phyloP scores from a whole-genome alignment of 2,329 filamentous ascomycete genomes.

The Ophiostoma angusticollis region DNA sequence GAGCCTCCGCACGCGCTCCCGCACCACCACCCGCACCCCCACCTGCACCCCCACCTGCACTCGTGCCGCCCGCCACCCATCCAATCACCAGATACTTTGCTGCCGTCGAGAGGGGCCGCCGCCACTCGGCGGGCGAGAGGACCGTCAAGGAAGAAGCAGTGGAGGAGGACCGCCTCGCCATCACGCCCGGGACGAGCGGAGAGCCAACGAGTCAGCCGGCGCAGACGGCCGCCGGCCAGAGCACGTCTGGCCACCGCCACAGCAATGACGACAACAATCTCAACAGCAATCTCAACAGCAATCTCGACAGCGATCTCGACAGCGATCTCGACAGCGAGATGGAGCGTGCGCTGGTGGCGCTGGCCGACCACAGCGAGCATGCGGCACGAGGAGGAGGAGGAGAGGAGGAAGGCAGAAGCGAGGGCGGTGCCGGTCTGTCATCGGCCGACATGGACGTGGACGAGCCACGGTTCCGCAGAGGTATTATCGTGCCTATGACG shows the following conservation, averaged over 20 bases:
- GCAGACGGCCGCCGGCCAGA: neutral
- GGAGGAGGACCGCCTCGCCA: too few relatives aligned
- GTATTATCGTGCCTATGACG: conserved; percentile 6
- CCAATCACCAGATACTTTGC: conserved; percentile 12
- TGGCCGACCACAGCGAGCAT: conserved; percentile 10
- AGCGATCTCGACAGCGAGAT: conserved; percentile 13
- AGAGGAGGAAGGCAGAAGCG: neutral
- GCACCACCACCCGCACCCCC: neutral
- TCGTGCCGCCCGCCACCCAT: neutral
- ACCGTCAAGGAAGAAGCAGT: too few relatives aligned
- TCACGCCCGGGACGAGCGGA: too few relatives aligned
- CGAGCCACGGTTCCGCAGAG: neutral
- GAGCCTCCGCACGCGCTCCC: neutral
- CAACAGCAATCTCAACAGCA: too few relatives aligned
- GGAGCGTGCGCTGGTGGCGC: conserved; percentile 11
- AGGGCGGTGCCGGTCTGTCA: too few relatives aligned
- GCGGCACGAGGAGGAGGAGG: neutral
- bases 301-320: conserved; percentile 14
- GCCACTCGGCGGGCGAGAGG: too few relatives aligned
- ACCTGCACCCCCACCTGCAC: neutral
- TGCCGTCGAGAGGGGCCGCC: conserved; percentile 2
- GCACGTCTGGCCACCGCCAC: neutral
- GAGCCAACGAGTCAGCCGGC: neutral
- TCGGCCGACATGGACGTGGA: conserved; percentile 1
- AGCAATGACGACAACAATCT: too few relatives aligned